Conservation (phyloP, 2,329 filamentous ascomycete genomes). For the Sporothrix pseudoabietina region DNA sequence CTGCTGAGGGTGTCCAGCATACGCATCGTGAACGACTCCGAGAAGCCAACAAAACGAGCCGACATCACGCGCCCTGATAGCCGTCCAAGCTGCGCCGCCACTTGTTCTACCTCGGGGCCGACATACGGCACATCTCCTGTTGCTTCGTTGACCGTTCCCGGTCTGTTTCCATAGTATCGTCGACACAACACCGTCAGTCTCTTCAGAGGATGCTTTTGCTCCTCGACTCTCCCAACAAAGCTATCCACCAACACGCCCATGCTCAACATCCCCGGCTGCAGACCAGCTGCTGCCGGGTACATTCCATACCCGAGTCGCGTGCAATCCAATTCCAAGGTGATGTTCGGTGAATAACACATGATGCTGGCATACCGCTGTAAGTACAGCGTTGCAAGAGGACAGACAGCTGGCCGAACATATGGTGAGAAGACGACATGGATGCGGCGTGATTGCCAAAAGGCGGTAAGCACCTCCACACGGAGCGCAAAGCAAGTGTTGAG, state of each 20-base stretch:
- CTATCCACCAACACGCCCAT: constrained; percentile 38
- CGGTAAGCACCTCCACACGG: constrained; percentile 44
- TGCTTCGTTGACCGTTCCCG: constrained; percentile 26
- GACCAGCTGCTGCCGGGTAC: constrained; percentile 33
- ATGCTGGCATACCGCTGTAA: constrained; percentile 43
- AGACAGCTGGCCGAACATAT: constrained; percentile 40
- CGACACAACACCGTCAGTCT: constrained; percentile 18
- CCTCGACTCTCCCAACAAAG: constrained; percentile 40
- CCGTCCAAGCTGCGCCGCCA: constrained; percentile 41
- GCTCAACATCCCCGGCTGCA: constrained; percentile 37
- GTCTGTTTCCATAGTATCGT: constrained; percentile 26
- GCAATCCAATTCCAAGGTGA: constrained; percentile 49
- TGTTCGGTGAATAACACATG: constrained; percentile 42
- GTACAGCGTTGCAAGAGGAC: constrained; percentile 44
- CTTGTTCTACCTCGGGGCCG: constrained; percentile 32
- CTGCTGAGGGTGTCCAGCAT: not conserved
- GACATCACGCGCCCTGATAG: constrained; percentile 41
- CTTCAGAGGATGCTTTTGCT: not conserved
- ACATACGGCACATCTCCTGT: constrained; percentile 37
- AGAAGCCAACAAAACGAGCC: constrained; percentile 45
- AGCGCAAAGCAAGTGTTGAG: constrained; percentile 38
- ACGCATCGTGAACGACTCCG: not conserved
- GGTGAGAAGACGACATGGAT: constrained; percentile 48
- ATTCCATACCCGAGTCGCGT: constrained; percentile 44
- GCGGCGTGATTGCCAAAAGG: constrained; percentile 42